Base-by-base conservation (phyloP, 352 stramenopile genomes). In the Pilasporangium apinafurcum region DNA sequence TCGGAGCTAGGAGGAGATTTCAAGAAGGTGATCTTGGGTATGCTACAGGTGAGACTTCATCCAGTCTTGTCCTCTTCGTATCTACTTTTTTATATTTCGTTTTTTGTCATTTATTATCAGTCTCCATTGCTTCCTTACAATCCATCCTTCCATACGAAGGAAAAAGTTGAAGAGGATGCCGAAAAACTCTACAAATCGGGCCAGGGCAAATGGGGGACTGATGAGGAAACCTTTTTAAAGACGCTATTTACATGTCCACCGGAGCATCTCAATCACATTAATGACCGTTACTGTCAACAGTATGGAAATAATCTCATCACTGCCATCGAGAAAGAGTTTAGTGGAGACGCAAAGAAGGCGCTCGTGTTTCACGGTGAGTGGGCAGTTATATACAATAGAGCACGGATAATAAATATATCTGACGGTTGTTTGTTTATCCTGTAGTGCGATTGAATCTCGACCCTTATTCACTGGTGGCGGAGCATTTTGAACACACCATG, bases 191-290 rank as follows among this genome's bases (percentile, higher is more conserved):
- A 86, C 59, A 70, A 86, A 27, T 75, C 75, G 8, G 78, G 78
- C 13, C 59, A 87, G 51, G 75, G 75, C 28, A 77, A 73, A 42
- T 86, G 68, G 78, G 75, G 75, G 24, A 91, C 78, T 20, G 78
- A 88, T 22, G 78, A 91, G 38, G 68, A 60, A 18, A 63, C 65
- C 2, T 89, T 89, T 53, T 54, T 78, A 27, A 68, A 65, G 17
- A 65, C 83, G 40, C 36, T 86, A 16, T 71, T 83, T 47, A 66
- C 68, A 12, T 83, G 73, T 32, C 72, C 72, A 21, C 59, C 68
- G 20, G 49, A 87, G 46, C 70, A 85, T 48, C 26, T 87, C 4
- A 57, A 62, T 27, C 50, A 69, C 4, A 39, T 91, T 21, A 80
- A 88, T 54, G 65, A 76, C 28, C 74, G 67, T 25, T 88, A 88